Conservation (phyloP, 306 rosid species). For the Alnus rubra region DNA sequence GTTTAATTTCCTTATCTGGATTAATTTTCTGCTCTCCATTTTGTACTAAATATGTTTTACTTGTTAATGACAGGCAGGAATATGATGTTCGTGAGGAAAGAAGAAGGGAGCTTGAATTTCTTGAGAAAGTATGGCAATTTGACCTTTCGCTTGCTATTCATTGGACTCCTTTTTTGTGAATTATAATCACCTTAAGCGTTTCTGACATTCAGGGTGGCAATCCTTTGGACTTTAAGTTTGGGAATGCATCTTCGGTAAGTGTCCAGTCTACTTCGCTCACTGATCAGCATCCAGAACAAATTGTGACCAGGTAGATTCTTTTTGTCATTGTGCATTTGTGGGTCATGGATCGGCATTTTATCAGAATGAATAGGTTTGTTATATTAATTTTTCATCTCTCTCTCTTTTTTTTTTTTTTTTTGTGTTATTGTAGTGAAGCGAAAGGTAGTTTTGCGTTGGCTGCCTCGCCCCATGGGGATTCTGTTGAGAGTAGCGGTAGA, state of each 20-base stretch:
- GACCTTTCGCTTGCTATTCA: conserved; percentile 21
- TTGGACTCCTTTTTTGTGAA: conserved; percentile 14
- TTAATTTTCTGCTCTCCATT: conserved; percentile 18
- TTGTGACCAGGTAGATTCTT: conserved; percentile 74
- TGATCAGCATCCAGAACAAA: conserved; percentile 90
- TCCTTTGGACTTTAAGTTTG: conserved; percentile 88
- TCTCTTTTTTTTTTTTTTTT: neutral
- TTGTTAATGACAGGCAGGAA: conserved; percentile 79
- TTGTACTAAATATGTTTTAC: conserved; percentile 23
- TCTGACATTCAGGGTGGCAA: conserved; percentile 84
- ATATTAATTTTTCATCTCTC: conserved; percentile 9
- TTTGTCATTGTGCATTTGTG: conserved; percentile 15
- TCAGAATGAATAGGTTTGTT: conserved; percentile 8
- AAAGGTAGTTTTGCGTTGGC: conserved; percentile 97
- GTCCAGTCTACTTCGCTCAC: conserved; percentile 95
- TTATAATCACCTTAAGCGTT: conserved; percentile 23
- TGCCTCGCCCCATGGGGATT: conserved; percentile 97
- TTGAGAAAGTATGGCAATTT: conserved; percentile 77
- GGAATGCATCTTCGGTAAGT: conserved; percentile 87
- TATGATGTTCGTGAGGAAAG: conserved; percentile 92
- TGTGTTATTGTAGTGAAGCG: conserved; percentile 70
- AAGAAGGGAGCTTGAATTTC: conserved; percentile 93
- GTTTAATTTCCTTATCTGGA: conserved; percentile 21
- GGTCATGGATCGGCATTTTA: conserved; percentile 23
- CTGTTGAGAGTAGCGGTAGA: conserved; percentile 96